Conservation (phyloP, 129 eudicot species). For the Ambrosia artemisiifolia region DNA sequence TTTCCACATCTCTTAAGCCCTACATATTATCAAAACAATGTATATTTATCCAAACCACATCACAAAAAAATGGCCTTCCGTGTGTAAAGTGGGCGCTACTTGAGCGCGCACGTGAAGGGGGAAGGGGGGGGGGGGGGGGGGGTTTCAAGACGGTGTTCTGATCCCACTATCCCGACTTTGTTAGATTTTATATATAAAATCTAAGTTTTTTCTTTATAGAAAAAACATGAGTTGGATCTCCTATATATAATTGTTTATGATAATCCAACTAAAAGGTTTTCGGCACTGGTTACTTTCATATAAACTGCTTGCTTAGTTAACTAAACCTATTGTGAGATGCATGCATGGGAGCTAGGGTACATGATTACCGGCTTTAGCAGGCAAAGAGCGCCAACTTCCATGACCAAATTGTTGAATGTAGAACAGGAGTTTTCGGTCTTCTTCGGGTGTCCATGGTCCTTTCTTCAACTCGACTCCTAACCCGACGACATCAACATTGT, state of each 20-base stretch:
- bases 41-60: not conserved
- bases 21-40: constrained; percentile 10
- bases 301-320: not conserved
- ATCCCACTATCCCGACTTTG: too few species aligned
- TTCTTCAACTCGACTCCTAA: constrained; percentile 54
- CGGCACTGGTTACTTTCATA: not conserved
- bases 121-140: too few species aligned
- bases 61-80: not conserved
- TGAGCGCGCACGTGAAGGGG: too few species aligned
- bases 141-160: too few species aligned
- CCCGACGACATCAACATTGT: constrained; percentile 24
- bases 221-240: too few species aligned
- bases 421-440: constrained; percentile 58
- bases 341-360: not conserved
- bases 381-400: constrained; percentile 78
- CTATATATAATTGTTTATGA: too few species aligned
- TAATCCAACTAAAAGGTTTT: too few species aligned
- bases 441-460: constrained; percentile 82
- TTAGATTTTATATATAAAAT: too few species aligned
- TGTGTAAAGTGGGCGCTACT: not conserved
- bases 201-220: too few species aligned
- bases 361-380: constrained; percentile 61
- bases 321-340: not conserved
- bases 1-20: constrained; percentile 75
- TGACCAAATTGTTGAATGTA: constrained; percentile 61